Evolutionary conservation across 352 stramenopile species (phyloP).

Genomic region (Phytopythium cucurbitacearum): DNA sequence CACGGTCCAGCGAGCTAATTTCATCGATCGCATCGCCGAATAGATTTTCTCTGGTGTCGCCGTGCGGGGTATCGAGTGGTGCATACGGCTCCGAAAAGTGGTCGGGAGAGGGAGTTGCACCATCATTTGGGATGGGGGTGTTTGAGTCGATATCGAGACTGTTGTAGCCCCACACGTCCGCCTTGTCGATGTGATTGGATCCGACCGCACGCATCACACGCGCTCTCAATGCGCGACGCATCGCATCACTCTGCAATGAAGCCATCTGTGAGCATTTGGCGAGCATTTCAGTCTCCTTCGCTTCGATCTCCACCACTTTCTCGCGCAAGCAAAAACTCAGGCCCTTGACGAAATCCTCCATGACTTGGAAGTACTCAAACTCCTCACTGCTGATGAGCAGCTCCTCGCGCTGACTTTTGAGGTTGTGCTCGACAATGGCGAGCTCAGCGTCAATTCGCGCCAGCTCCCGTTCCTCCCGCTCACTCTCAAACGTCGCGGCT

Average conservation of each 20-base stretch:
- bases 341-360: slow-evolving; percentile 71
- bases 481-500: slow-evolving; percentile 31
- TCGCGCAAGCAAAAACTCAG: slow-evolving; percentile 73
- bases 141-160: neutral
- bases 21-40: slow-evolving; percentile 72
- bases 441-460: slow-evolving; percentile 49
- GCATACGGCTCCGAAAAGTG: slow-evolving; percentile 28
- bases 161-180: slow-evolving; percentile 7
- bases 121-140: neutral
- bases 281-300: slow-evolving; percentile 32
- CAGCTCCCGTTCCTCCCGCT: slow-evolving; percentile 46
- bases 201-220: neutral
- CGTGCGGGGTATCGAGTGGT: slow-evolving; percentile 1
- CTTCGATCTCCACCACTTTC: slow-evolving; percentile 48
- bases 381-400: slow-evolving; percentile 52
- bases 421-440: slow-evolving; percentile 31
- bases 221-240: neutral
- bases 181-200: neutral
- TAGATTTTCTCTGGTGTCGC: slow-evolving; percentile 11
- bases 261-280: slow-evolving; percentile 11
- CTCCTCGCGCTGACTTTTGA: slow-evolving; percentile 42
- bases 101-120: slow-evolving; percentile 10
- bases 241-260: neutral
- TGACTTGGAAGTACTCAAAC: slow-evolving; percentile 74
- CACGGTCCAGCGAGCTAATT: slow-evolving; percentile 53